Percentiles rank a stretch among this genome's conserved stretches.
Evolutionary conservation across 345 rosid species (phyloP).

Genomic region (Eucalyptus pumila): DNA sequence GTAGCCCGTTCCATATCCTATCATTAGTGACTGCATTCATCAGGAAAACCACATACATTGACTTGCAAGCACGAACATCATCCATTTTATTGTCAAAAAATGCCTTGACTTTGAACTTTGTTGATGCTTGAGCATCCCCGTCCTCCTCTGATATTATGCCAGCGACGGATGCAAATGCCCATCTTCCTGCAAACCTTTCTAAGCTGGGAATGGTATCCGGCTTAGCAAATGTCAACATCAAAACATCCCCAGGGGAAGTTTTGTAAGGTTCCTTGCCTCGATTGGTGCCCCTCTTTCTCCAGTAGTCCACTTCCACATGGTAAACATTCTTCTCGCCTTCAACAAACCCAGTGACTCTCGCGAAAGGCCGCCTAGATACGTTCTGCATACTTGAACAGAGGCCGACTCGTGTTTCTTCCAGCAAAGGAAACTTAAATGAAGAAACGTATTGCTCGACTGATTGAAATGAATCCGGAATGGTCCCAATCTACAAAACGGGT

Average conservation of each 20-base stretch:
- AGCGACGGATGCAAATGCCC: background rate
- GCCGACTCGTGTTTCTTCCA: constrained; percentile 2
- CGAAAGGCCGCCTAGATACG: background rate
- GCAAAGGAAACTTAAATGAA: background rate
- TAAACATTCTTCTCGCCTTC: background rate
- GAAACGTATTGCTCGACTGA: background rate
- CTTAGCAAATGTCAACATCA: background rate
- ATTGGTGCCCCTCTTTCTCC: background rate
- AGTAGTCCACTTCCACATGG: background rate
- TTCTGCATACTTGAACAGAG: background rate
- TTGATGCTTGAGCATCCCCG: background rate
- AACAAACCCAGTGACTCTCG: background rate
- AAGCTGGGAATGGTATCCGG: background rate
- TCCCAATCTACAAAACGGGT: background rate
- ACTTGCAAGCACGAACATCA: background rate
- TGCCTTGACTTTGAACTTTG: background rate
- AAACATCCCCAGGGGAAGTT: background rate
- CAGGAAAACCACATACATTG: background rate
- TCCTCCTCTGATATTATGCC: background rate
- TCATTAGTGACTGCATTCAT: background rate
- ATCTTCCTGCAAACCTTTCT: background rate
- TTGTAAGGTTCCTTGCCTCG: background rate
- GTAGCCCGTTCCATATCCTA: background rate
- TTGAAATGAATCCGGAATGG: constrained; percentile 6
- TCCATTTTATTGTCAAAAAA: background rate